Percentiles rank a stretch among this genome's conserved stretches.
phyloP scores from a whole-genome alignment of 805 yeast genomes.

The Saccharomycopsis fodiens region DNA sequence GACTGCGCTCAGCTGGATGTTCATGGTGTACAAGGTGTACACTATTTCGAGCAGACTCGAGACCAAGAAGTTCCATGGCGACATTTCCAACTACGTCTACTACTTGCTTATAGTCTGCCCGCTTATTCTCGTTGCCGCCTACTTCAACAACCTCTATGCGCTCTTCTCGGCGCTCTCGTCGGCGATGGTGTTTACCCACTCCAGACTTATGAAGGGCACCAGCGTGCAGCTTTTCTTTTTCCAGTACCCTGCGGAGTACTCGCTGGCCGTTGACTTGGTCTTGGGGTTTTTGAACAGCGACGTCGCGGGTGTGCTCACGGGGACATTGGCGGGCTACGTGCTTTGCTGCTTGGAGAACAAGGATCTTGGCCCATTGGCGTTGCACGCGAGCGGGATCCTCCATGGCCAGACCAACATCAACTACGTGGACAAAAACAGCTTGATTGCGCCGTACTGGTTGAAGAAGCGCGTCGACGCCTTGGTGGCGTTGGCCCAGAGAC shows the following conservation, averaged over 20 bases:
- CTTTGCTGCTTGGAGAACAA: constrained; percentile 4
- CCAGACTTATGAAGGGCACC: background rate
- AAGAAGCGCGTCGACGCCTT: background rate
- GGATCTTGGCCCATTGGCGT: constrained; percentile 4
- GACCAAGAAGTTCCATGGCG: background rate
- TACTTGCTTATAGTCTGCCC: constrained; percentile 1
- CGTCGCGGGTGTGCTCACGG: background rate
- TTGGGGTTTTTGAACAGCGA: background rate
- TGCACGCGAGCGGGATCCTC: background rate
- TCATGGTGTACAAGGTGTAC: constrained; percentile 2
- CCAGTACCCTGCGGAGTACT: background rate
- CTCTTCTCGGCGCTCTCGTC: background rate
- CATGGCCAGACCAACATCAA: background rate
- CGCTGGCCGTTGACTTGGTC: background rate
- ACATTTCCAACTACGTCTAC: background rate
- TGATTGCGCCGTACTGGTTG: background rate
- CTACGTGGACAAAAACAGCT: background rate
- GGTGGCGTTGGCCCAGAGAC: background rate
- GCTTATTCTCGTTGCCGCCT: background rate
- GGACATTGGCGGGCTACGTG: constrained; percentile 2
- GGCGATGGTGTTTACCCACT: constrained; percentile 3
- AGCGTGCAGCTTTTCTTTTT: constrained; percentile 3
- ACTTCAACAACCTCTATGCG: background rate
- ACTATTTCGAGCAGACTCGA: constrained; percentile 1
- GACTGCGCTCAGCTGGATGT: background rate